phyloP scores from a whole-genome alignment of 805 yeast genomes.

The Isabelozyma heimii region DNA sequence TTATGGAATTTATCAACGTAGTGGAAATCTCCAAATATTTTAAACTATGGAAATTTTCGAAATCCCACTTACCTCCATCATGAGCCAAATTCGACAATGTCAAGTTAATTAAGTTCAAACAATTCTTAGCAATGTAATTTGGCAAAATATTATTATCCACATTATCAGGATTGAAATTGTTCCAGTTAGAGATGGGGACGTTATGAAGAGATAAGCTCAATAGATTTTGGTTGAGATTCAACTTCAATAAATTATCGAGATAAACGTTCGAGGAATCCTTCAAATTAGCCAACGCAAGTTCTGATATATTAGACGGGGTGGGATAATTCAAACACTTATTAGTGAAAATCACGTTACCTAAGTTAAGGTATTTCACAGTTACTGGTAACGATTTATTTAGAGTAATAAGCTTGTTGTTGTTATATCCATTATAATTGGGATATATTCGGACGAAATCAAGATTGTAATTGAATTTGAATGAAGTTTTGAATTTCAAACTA shows the following conservation, averaged over 20 bases:
- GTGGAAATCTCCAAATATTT: neutral
- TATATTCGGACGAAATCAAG: conserved; percentile 6
- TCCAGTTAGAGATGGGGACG: neutral
- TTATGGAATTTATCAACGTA: neutral
- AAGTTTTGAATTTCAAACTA: conserved; percentile 6
- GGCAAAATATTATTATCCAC: neutral
- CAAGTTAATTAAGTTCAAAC: neutral
- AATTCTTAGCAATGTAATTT: neutral
- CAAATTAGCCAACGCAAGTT: neutral
- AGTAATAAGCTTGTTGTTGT: conserved; percentile 6
- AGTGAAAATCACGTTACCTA: conserved; percentile 10
- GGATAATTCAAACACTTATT: neutral
- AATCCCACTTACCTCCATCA: neutral
- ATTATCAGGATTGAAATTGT: neutral
- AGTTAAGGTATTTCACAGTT: conserved; percentile 5
- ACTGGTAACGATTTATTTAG: conserved; percentile 10
- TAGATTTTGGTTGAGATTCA: neutral
- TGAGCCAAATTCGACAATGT: neutral
- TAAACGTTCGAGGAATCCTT: conserved; percentile 1
- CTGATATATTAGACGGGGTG: neutral
- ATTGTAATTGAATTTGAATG: neutral
- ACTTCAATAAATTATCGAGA: neutral
- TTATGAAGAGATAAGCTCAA: neutral
- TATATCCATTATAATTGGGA: conserved; percentile 14
- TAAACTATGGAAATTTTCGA: neutral